Conservation (phyloP, 179 eudicot genomes). For the Beta corolliflora region DNA sequence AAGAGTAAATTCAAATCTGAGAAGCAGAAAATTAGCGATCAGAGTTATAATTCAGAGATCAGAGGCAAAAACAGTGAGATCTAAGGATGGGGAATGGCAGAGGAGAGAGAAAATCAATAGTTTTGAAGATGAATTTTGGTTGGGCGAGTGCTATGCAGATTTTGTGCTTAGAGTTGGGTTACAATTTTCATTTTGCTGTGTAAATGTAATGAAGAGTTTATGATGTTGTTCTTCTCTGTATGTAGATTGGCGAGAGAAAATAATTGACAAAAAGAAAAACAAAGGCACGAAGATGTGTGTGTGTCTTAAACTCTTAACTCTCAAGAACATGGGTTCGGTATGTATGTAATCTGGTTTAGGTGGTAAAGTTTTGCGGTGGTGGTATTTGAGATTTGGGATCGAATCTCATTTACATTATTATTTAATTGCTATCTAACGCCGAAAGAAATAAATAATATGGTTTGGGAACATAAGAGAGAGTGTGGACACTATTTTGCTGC, state of each 20-base stretch:
- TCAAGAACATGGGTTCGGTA: too few species aligned
- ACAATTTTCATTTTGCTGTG: not conserved
- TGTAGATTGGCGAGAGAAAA: not conserved
- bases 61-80: slow-evolving; percentile 29
- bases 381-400: too few species aligned
- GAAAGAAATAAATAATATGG: too few species aligned
- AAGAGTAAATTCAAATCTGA: slow-evolving; percentile 16
- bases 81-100: slow-evolving; percentile 6
- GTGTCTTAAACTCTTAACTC: not conserved
- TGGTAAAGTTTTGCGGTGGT: too few species aligned
- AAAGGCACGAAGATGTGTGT: not conserved
- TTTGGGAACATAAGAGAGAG: too few species aligned
- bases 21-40: slow-evolving; percentile 8
- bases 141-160: not conserved
- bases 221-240: not conserved
- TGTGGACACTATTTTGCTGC: too few species aligned
- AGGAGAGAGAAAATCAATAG: slow-evolving; percentile 4
- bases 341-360: too few species aligned
- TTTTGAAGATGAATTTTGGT: not conserved
- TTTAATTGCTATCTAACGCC: too few species aligned
- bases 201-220: not conserved
- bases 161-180: slow-evolving; percentile 12
- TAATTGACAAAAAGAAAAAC: not conserved
- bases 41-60: slow-evolving; percentile 13
- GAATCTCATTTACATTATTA: too few species aligned